Conservation (phyloP, 257 asterid species). For the Solanum phureja region DNA sequence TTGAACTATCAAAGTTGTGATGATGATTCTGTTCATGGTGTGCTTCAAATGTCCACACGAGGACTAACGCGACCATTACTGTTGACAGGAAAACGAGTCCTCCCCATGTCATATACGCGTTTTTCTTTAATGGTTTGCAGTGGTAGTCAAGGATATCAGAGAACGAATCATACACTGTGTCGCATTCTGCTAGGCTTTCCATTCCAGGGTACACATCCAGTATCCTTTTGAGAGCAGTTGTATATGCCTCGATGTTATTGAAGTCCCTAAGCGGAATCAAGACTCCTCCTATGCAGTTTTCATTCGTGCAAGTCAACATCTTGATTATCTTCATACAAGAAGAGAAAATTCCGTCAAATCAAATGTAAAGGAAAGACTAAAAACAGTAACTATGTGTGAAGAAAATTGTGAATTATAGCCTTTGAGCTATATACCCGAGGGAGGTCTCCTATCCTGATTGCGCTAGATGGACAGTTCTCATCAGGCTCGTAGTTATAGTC, state of each 20-base stretch:
- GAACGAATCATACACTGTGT: constrained; percentile 51
- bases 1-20: constrained; percentile 24
- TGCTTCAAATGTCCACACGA: constrained; percentile 31
- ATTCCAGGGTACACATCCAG: constrained; percentile 62
- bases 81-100: constrained; percentile 41
- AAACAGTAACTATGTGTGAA: not conserved
- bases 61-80: constrained; percentile 39
- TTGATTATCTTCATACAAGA: constrained; percentile 23
- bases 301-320: constrained; percentile 47
- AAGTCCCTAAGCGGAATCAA: constrained; percentile 25
- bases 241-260: constrained; percentile 36
- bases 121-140: constrained; percentile 55
- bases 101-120: constrained; percentile 40
- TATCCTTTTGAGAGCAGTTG: constrained; percentile 52
- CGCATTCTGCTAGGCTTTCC: constrained; percentile 63
- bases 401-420: not conserved
- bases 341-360: not conserved
- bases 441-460: constrained; percentile 52
- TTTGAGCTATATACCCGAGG: constrained; percentile 30
- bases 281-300: constrained; percentile 61
- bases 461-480: constrained; percentile 31
- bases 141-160: constrained; percentile 41
- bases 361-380: not conserved
- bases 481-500: constrained; percentile 39
- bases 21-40: constrained; percentile 18